Base-by-base conservation (phyloP, 2,329 filamentous ascomycete genomes). In the Neurospora sp. region DNA sequence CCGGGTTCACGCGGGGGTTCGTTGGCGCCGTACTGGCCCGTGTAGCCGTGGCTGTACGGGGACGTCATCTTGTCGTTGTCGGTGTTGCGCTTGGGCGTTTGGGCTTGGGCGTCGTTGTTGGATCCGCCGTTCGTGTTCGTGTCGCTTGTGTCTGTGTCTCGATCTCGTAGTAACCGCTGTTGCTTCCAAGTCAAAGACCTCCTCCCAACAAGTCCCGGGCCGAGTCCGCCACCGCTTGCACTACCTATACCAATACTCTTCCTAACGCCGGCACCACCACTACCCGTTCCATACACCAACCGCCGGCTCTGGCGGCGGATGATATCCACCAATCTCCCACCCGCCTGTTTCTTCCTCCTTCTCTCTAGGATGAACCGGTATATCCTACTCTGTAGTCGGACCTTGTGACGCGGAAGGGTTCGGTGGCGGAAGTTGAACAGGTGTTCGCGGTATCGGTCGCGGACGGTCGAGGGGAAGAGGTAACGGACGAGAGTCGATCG, bases 361-460 rank as follows among this genome's bases (percentile, higher is more conserved):
- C 87, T 86, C 74, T 85, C 84, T 72, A 94, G 82, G 70, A 96
- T 84, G 73, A 90, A 92, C 66, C 85, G 86, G 78, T 96, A 96
- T 73, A 97, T 88, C 70, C 89, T 87, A 43, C 90, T 90, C 80
- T 97, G 93, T 9, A 92, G 81, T 68, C 86, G 84, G 77, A 90
- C 88, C 76, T 90, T 91, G 75, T 92, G 85, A 68, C 84, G 82
- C 13, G 93, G 92, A 33, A 97, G 80, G 5, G 87, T 92, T 75
- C 93, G 88, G 85, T 93, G 87, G 73, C 89, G 91, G 78, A 97
- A 89, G 74, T 85, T 83, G 75, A 90, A 85, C 69, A 96, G 83
- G 72, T 86, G 87, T 71, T 89, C 86, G 77, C 88, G 89, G 75
- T 89, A 89, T 74, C 85, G 87, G 72, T 87, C 84, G 78, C 87